Conservation (phyloP, 257 asterid genomes). For the Lycium barbarum region DNA sequence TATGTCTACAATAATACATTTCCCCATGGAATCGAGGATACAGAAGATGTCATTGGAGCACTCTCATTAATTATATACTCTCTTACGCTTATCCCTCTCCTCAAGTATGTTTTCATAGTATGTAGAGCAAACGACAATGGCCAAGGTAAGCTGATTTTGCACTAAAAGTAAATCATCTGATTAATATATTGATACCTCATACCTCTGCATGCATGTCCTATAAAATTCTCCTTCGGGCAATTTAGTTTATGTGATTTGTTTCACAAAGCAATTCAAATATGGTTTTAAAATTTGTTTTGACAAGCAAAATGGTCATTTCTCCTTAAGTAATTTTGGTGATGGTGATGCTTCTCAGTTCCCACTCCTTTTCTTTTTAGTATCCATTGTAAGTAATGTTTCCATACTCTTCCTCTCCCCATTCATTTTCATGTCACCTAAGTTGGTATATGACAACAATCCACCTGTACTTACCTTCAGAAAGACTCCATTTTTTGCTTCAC, state of each 20-base stretch:
- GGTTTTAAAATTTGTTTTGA: slow-evolving; percentile 2
- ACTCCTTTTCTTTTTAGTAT: slow-evolving; percentile 4
- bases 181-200: slow-evolving; percentile 8
- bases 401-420: slow-evolving; percentile 5
- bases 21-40: slow-evolving; percentile 74
- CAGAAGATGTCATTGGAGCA: slow-evolving; percentile 92
- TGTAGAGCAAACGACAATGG: slow-evolving; percentile 97
- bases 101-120: slow-evolving; percentile 94
- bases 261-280: not conserved
- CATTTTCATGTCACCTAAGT: slow-evolving; percentile 15
- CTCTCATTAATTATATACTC: slow-evolving; percentile 96
- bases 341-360: not conserved
- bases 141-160: slow-evolving; percentile 66
- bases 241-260: not conserved
- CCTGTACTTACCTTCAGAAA: slow-evolving; percentile 7
- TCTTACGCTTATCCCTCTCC: slow-evolving; percentile 91
- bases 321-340: not conserved
- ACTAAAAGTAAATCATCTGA: not conserved
- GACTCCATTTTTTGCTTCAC: not conserved
- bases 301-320: slow-evolving; percentile 4
- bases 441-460: not conserved
- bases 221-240: not conserved
- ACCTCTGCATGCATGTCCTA: slow-evolving; percentile 3
- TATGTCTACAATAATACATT: slow-evolving; percentile 95
- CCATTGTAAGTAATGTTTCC: not conserved